Conservation (phyloP, 1,284 basidiomycete genomes). For the Afroboletus lepidellus region DNA sequence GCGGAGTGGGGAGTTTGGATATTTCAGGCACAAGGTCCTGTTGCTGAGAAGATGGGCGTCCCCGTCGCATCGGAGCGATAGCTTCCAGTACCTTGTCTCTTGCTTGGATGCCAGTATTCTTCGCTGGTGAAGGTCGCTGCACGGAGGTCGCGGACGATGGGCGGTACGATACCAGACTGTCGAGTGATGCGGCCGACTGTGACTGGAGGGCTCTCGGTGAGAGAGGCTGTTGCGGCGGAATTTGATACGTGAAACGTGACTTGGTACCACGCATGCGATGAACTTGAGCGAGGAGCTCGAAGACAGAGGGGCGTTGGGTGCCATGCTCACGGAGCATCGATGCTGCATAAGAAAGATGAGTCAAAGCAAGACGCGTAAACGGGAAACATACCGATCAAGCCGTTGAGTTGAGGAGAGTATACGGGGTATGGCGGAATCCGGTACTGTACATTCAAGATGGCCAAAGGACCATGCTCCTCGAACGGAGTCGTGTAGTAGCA, state of each 20-base stretch:
- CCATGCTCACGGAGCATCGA: constrained; percentile 91
- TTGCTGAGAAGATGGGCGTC: constrained; percentile 51
- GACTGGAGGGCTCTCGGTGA: constrained; percentile 40
- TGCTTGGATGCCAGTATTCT: constrained; percentile 54
- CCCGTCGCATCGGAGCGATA: constrained; percentile 75
- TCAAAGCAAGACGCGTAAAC: constrained; percentile 5
- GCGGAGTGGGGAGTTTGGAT: constrained; percentile 41
- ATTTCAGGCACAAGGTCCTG: constrained; percentile 28
- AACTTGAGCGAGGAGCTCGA: constrained; percentile 74
- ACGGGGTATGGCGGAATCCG: constrained; percentile 90
- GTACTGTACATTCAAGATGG: constrained; percentile 96
- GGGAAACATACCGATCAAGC: constrained; percentile 75
- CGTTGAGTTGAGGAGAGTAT: constrained; percentile 86
- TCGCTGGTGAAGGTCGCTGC: constrained; percentile 18
- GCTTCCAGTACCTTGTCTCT: constrained; percentile 74
- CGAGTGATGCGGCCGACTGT: constrained; percentile 22
- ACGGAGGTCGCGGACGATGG: constrained; percentile 30
- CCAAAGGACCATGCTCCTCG: constrained; percentile 93
- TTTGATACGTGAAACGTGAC: constrained; percentile 70
- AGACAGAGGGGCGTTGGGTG: constrained; percentile 75
- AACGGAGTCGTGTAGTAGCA: constrained; percentile 99
- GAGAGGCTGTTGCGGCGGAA: constrained; percentile 49
- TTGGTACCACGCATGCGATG: constrained; percentile 83
- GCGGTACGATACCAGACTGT: constrained; percentile 43
- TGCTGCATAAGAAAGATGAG: constrained; percentile 41